Percentiles rank a stretch among this genome's conserved stretches.
Evolutionary conservation across 2,329 filamentous ascomycete species (phyloP).

Genomic region (Venturia effusa): DNA sequence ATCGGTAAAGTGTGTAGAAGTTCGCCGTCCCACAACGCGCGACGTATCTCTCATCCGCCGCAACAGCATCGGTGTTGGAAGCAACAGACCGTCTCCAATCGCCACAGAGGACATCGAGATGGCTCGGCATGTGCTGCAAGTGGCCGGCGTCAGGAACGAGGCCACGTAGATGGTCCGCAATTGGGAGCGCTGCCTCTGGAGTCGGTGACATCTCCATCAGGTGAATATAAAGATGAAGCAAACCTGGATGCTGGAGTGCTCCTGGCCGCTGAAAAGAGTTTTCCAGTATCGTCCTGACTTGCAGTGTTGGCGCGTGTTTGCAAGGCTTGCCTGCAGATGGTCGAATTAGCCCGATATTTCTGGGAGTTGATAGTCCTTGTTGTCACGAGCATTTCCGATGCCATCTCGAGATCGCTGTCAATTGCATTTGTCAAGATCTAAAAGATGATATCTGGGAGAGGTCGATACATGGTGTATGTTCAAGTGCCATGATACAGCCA

Average conservation of each 20-base stretch:
- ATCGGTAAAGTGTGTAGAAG: slow-evolving; percentile 68
- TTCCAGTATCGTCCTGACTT: slow-evolving; percentile 50
- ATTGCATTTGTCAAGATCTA: no score
- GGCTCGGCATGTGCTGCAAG: slow-evolving; percentile 65
- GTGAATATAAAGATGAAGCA: slow-evolving; percentile 68
- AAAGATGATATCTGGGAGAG: no score
- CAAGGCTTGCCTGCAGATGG: slow-evolving; percentile 41
- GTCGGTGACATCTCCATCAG: slow-evolving; percentile 65
- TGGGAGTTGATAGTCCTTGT: background rate
- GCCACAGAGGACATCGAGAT: slow-evolving; percentile 63
- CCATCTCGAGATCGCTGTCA: no score
- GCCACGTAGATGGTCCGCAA: slow-evolving; percentile 51
- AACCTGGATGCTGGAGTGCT: slow-evolving; percentile 50
- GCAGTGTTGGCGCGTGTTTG: slow-evolving; percentile 43
- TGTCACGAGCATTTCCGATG: background rate
- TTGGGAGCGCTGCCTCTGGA: slow-evolving; percentile 51
- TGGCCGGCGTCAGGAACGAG: slow-evolving; percentile 62
- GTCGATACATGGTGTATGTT: no score
- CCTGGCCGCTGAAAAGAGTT: slow-evolving; percentile 40
- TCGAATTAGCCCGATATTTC: background rate
- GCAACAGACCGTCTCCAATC: slow-evolving; percentile 57
- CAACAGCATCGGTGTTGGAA: slow-evolving; percentile 56
- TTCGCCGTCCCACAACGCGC: slow-evolving; percentile 48
- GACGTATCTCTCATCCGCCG: slow-evolving; percentile 58
- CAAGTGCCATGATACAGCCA: no score